Base-by-base conservation (phyloP, 2,329 filamentous ascomycete species). In the Neocatenulostroma microsporum region DNA sequence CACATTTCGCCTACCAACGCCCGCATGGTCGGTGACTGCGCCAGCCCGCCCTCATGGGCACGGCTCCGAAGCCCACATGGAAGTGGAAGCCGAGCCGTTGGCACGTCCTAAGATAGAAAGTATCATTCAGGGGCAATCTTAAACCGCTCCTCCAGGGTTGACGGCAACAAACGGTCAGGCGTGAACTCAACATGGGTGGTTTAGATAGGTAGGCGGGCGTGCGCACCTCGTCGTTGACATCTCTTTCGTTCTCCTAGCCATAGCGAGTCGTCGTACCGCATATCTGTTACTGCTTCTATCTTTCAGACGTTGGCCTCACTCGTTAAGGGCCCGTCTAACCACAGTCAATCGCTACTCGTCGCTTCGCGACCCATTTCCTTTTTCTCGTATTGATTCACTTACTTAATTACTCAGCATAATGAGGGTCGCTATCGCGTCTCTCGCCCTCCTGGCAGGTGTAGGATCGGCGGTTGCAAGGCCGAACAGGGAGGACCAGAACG, bases 291-390 rank as follows among this genome's bases (percentile, higher is more conserved):
- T 30, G 19, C 11, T n/a, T 37, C 13, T 24, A 8, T 24, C 23
- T 8, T 24, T 8, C 23, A 24, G 34, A 37, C 34, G 21, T 9
- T 14, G 41, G 29, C 41, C 41, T 43, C 41, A 43, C 30, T 43
- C 41, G 27, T 34, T 43, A 43, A 33, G 41, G 35, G 41, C 34
- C 33, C 30, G 19, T 33, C 30, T 11, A 14, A n/a, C 27, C 21
- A 29, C 19, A 38, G 20, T 41, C 36, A 30, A 10, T 32, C 36
- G 23, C 23, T 40, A 30, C 17, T 8, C n/a, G n/a, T n/a, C n/a
- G n/a, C n/a, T n/a, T n/a, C n/a, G n/a, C n/a, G n/a, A n/a, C n/a
- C n/a, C n/a, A n/a, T 19, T 28, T 21, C 24, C 34, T 30, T 21
- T 23, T 30, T n/a, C 12, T 18, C 12, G 14, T 23, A 27, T 30